Conservation (phyloP, 306 rosid genomes). For the Cucurbita moschata region DNA sequence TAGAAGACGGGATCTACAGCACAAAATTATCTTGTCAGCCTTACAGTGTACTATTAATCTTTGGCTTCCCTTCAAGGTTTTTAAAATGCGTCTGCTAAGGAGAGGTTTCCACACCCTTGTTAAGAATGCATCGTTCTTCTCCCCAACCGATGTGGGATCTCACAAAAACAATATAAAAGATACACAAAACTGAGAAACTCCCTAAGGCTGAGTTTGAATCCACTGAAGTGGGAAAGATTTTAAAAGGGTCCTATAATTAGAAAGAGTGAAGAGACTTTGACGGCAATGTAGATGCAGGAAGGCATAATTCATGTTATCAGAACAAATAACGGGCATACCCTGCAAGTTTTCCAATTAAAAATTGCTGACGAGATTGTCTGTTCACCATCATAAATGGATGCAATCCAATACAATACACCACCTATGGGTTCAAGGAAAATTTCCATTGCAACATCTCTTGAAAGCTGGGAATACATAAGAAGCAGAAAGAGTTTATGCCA, state of each 20-base stretch:
- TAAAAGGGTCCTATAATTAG: not conserved
- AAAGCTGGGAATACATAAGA: constrained; percentile 8
- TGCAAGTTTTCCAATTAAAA: constrained; percentile 30
- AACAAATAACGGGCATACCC: constrained; percentile 21
- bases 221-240: not conserved
- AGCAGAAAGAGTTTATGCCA: constrained; percentile 8
- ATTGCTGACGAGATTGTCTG: constrained; percentile 33
- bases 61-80: not conserved
- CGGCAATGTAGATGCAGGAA: not conserved
- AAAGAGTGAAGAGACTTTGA: not conserved
- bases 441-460: constrained; percentile 8
- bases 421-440: constrained; percentile 34
- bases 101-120: too few relatives aligned
- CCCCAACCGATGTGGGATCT: too few relatives aligned
- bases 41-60: not conserved
- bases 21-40: constrained; percentile 9
- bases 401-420: constrained; percentile 49
- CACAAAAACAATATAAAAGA: not conserved
- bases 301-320: not conserved
- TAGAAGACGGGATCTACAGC: constrained; percentile 46
- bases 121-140: too few relatives aligned
- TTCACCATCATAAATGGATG: constrained; percentile 81
- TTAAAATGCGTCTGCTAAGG: too few relatives aligned
- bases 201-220: not conserved
- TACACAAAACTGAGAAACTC: not conserved